phyloP scores from a whole-genome alignment of 768 basidiomycete genomes.

The Calocera cornea region DNA sequence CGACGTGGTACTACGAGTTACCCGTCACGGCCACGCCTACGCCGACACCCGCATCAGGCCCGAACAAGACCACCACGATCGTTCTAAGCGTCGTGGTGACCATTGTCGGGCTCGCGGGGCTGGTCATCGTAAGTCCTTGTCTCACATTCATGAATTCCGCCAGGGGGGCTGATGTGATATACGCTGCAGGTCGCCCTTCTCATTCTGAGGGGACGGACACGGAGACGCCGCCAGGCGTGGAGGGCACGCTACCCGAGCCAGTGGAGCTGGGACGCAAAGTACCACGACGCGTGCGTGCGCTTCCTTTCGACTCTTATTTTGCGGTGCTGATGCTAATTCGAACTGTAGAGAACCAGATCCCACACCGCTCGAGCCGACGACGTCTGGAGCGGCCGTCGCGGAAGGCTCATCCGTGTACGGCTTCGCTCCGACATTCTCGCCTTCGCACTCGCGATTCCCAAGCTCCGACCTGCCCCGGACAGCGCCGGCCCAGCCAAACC shows the following conservation, averaged over 20 bases:
- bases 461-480: background rate
- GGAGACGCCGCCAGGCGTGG: background rate
- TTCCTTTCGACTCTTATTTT: background rate
- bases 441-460: background rate
- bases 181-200: background rate
- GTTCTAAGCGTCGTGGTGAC: background rate
- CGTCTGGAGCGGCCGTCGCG: background rate
- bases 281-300: background rate
- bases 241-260: slow-evolving; percentile 1
- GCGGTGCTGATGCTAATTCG: background rate
- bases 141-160: background rate
- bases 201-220: background rate
- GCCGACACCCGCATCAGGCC: background rate
- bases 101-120: background rate
- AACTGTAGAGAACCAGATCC: background rate
- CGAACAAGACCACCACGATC: background rate
- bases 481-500: background rate
- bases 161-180: background rate
- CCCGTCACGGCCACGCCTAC: background rate
- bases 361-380: background rate
- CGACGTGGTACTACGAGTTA: background rate
- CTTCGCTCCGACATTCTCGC: background rate
- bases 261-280: slow-evolving; percentile 2
- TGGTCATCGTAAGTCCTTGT: background rate
- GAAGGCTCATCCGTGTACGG: background rate